These are phyloP conservation scores for Fragaria vesca DNA, from an alignment of 306 rosid genomes.

Conservation along the genomic window DNA sequence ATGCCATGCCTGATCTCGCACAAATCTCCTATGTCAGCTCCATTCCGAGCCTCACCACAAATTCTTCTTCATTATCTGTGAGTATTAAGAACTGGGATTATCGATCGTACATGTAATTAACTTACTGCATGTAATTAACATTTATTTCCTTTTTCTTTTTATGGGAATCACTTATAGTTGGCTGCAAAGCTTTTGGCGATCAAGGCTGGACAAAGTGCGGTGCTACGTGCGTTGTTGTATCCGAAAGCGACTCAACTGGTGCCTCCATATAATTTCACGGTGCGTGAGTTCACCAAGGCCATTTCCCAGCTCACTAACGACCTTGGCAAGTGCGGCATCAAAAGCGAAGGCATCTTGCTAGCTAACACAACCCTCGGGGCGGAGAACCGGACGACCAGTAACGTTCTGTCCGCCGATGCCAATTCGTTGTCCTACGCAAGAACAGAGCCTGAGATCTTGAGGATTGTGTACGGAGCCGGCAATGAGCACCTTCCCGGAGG, in stretches of 20 bases:
- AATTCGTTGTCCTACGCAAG: slow-evolving; percentile 19
- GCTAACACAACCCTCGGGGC: slow-evolving; percentile 24
- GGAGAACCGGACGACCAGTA: slow-evolving; percentile 21
- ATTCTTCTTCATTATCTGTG: background rate
- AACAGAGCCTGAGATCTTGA: slow-evolving; percentile 18
- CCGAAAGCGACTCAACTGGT: slow-evolving; percentile 1
- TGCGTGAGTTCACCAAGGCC: slow-evolving; percentile 19
- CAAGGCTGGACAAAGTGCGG: slow-evolving; percentile 33
- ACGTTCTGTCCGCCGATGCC: slow-evolving; percentile 20
- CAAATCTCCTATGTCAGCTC: slow-evolving; percentile 19
- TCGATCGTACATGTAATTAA: too few species aligned
- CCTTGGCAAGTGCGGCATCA: slow-evolving; percentile 22
- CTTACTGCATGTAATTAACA: too few species aligned
- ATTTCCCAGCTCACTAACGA: slow-evolving; percentile 4
- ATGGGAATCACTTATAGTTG: slow-evolving; percentile 5
- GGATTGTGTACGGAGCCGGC: slow-evolving; percentile 25
- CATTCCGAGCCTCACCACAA: slow-evolving; percentile 7
- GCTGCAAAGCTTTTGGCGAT: slow-evolving; percentile 23
- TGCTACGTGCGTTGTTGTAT: slow-evolving; percentile 23
- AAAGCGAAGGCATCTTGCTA: slow-evolving; percentile 27
- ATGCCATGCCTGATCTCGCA: slow-evolving; percentile 28
- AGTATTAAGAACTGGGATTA: background rate
- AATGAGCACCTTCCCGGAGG: slow-evolving; percentile 18
- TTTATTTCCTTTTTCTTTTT: too few species aligned
- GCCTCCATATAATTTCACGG: slow-evolving; percentile 20